A percentile compares a stretch with the other conserved stretches of the same genome.
These are phyloP conservation scores for Secale cereale DNA, from an alignment of 176 grass and related monocot genomes.

Conservation along the genomic window DNA sequence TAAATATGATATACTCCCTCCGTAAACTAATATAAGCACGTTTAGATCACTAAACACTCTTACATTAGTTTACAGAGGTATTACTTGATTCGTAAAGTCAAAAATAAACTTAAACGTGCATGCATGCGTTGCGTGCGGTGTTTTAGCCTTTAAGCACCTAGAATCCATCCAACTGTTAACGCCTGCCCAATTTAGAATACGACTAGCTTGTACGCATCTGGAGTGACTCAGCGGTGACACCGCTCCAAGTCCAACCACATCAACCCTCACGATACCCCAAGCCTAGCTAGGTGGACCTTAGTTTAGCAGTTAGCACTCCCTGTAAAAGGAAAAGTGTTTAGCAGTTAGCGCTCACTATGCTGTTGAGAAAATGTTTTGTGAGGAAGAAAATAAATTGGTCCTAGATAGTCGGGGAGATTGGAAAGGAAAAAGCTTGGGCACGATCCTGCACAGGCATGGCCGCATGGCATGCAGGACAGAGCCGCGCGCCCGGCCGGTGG, in stretches of 20 bases:
- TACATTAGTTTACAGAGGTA: too few species aligned
- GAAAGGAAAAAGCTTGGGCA: neutral
- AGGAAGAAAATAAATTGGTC: too few species aligned
- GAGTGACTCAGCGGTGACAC: slow-evolving; percentile 24
- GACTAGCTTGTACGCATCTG: neutral
- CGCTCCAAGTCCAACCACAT: neutral
- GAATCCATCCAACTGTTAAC: neutral
- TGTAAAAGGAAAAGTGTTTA: too few species aligned
- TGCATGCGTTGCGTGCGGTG: neutral
- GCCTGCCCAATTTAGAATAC: neutral
- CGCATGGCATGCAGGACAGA: neutral
- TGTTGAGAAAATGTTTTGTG: neutral
- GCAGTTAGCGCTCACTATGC: too few species aligned
- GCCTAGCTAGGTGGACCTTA: neutral
- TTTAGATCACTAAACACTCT: too few species aligned
- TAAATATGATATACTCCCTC: too few species aligned
- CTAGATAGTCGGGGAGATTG: too few species aligned
- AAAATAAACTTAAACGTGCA: neutral
- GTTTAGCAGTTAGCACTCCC: neutral
- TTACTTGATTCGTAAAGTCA: neutral
- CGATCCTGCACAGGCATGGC: neutral
- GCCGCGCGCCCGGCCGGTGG: neutral
- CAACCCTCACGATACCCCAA: neutral
- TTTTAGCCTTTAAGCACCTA: slow-evolving; percentile 1
- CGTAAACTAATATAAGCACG: too few species aligned